Percentiles rank a stretch among this genome's conserved stretches.
Conservation (phyloP, 148 eudicot species). For the Spergularia bocconei region DNA sequence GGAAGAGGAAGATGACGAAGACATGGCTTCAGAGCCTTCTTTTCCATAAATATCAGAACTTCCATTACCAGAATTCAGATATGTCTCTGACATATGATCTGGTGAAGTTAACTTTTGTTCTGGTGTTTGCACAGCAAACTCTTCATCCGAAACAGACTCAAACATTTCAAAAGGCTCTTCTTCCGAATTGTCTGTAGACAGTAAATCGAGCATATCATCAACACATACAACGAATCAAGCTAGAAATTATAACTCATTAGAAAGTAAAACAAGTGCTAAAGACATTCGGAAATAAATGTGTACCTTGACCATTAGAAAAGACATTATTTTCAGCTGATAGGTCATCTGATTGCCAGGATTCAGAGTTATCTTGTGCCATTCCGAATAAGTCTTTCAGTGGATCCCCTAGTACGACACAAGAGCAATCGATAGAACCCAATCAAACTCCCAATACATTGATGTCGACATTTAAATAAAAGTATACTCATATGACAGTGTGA, state of each 20-base stretch:
- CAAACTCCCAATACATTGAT: background rate
- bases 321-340: slow-evolving; percentile 2
- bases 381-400: background rate
- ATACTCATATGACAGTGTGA: background rate
- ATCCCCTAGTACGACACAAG: background rate
- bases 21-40: slow-evolving; percentile 50
- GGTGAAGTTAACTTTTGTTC: slow-evolving; percentile 34
- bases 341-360: slow-evolving; percentile 1
- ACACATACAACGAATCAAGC: background rate
- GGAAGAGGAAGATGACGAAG: slow-evolving; percentile 34
- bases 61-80: slow-evolving; percentile 43
- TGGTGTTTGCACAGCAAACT: slow-evolving; percentile 46
- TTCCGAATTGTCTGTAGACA: slow-evolving; percentile 30
- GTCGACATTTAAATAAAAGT: background rate
- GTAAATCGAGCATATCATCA: background rate
- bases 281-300: background rate
- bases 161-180: slow-evolving; percentile 27
- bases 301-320: slow-evolving; percentile 25
- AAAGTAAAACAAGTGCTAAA: background rate
- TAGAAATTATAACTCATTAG: background rate
- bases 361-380: slow-evolving; percentile 23
- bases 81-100: slow-evolving; percentile 31
- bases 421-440: background rate
- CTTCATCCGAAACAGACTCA: slow-evolving; percentile 34
- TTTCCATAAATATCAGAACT: slow-evolving; percentile 49